Evolutionary conservation across 1,284 basidiomycete species (phyloP).

Genomic region (Paramarasmius palmivorus): DNA sequence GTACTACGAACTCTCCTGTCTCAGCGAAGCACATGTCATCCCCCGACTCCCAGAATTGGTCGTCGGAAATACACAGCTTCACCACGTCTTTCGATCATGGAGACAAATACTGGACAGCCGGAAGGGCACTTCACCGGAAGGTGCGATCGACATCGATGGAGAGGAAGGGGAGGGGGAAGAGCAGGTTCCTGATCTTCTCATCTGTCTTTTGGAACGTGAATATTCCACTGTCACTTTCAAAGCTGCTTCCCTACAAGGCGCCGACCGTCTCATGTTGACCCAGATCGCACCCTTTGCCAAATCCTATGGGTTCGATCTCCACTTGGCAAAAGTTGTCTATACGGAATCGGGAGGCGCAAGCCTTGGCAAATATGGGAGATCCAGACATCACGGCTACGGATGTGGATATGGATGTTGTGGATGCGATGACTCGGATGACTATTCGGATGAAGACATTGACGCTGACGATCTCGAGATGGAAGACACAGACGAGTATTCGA

Average conservation of each 20-base stretch:
- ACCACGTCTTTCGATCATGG: conserved; percentile 7
- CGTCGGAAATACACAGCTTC: background rate
- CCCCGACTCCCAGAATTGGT: conserved; percentile 5
- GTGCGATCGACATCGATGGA: background rate
- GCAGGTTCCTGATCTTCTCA: background rate
- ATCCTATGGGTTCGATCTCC: conserved; percentile 9
- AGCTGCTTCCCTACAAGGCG: conserved; percentile 1
- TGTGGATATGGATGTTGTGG: too few relatives aligned
- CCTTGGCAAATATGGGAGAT: background rate
- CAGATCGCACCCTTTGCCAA: conserved; percentile 10
- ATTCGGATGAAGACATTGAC: background rate
- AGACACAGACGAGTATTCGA: background rate
- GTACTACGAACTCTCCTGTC: conserved; percentile 6
- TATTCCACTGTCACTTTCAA: conserved; percentile 4
- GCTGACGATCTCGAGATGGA: conserved; percentile 7
- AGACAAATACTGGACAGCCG: conserved; percentile 1
- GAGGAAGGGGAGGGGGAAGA: background rate
- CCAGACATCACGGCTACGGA: background rate
- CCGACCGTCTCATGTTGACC: conserved; percentile 8
- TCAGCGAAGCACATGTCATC: background rate
- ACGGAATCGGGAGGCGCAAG: background rate
- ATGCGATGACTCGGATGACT: background rate
- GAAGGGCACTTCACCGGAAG: background rate
- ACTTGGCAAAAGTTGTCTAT: conserved; percentile 4
- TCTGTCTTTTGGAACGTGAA: background rate